These are phyloP conservation scores for Datura wrightii DNA, from an alignment of 257 asterid species.

Conservation along the genomic window DNA sequence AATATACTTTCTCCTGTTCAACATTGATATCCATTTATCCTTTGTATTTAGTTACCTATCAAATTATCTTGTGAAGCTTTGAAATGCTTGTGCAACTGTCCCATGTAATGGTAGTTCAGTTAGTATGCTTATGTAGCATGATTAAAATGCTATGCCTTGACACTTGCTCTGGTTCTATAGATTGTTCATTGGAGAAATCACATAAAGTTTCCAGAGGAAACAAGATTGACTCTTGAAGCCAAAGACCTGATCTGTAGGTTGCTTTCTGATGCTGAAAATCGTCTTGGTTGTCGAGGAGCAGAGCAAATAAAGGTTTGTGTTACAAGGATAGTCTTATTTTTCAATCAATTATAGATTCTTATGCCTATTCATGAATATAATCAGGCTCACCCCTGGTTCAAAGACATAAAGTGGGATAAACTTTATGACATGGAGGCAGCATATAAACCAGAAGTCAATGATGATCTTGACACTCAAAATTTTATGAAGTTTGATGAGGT, in stretches of 20 bases:
- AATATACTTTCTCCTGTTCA: neutral
- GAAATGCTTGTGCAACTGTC: neutral
- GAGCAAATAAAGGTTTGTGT: constrained; percentile 67
- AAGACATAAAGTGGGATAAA: constrained; percentile 67
- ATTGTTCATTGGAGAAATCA: constrained; percentile 77
- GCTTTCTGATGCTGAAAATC: constrained; percentile 63
- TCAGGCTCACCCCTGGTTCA: constrained; percentile 95
- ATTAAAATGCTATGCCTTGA: neutral
- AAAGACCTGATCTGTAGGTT: constrained; percentile 67
- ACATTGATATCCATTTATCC: neutral
- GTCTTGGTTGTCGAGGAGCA: constrained; percentile 82
- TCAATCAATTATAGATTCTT: neutral
- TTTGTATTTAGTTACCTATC: neutral
- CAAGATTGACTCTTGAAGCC: constrained; percentile 70
- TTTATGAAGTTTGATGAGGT: constrained; percentile 84
- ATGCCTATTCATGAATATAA: constrained; percentile 1
- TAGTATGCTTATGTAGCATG: neutral
- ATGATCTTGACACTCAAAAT: constrained; percentile 86
- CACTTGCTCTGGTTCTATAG: constrained; percentile 43
- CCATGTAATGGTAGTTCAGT: neutral
- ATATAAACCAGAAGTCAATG: constrained; percentile 78
- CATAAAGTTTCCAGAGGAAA: constrained; percentile 66
- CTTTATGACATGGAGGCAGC: constrained; percentile 85
- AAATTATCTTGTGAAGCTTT: neutral
- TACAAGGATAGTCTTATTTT: neutral